Conservation (phyloP, 331 rosid genomes). For the Rosa hybrid region DNA sequence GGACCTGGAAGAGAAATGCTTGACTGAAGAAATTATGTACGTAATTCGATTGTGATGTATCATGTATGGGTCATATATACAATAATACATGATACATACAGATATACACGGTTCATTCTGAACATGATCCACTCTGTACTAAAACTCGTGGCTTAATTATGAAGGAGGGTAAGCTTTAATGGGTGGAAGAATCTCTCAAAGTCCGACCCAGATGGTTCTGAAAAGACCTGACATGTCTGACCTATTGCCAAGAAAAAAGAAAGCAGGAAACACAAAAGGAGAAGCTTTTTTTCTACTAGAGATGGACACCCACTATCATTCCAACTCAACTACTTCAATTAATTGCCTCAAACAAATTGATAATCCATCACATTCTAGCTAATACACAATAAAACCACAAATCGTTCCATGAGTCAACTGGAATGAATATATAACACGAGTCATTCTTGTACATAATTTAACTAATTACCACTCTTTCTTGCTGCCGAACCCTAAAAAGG, state of each 20-base stretch:
- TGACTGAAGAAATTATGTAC: background rate
- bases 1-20: background rate
- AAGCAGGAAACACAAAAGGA: slow-evolving; percentile 10
- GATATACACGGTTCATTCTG: background rate
- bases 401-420: background rate
- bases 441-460: background rate
- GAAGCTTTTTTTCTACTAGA: slow-evolving; percentile 51
- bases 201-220: slow-evolving; percentile 47
- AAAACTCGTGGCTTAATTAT: slow-evolving; percentile 31
- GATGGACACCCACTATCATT: slow-evolving; percentile 93
- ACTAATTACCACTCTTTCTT: background rate
- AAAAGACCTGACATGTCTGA: slow-evolving; percentile 63
- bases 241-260: slow-evolving; percentile 49
- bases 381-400: slow-evolving; percentile 25
- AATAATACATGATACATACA: slow-evolving; percentile 4
- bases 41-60: background rate
- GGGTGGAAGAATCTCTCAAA: slow-evolving; percentile 48
- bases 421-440: background rate
- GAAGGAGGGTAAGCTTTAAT: slow-evolving; percentile 20
- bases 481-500: slow-evolving; percentile 18
- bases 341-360: slow-evolving; percentile 29
- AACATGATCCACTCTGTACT: background rate
- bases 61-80: background rate
- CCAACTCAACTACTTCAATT: slow-evolving; percentile 34
- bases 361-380: slow-evolving; percentile 4